Evolutionary conservation across 2,329 filamentous ascomycete species (phyloP).

Genomic region (Neonectria punicea): DNA sequence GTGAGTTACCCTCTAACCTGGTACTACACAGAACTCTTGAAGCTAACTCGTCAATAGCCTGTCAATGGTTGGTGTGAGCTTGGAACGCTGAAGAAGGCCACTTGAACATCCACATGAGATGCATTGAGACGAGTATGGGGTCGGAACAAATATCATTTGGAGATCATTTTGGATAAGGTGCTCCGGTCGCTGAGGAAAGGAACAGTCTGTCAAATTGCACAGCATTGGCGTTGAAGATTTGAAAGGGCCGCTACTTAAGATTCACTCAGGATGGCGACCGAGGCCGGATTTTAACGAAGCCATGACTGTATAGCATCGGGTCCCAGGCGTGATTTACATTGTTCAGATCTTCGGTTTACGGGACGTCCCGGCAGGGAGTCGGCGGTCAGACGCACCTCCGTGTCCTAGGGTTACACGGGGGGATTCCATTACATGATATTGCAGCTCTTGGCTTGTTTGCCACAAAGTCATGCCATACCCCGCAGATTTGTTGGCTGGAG

Average conservation of each 20-base stretch:
- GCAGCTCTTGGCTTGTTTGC: slow-evolving; percentile 39
- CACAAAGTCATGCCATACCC: slow-evolving; percentile 39
- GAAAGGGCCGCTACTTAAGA: slow-evolving; percentile 23
- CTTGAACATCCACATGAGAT: slow-evolving; percentile 2
- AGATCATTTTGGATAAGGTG: slow-evolving; percentile 22
- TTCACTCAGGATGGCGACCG: slow-evolving; percentile 15
- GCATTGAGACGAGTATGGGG: not conserved
- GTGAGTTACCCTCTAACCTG: slow-evolving; percentile 68
- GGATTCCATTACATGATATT: slow-evolving; percentile 41
- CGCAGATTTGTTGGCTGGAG: slow-evolving; percentile 27
- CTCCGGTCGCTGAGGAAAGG: slow-evolving; percentile 19
- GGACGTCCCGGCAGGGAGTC: not conserved
- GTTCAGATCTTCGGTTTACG: not conserved
- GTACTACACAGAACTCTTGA: not conserved
- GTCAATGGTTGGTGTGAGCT: slow-evolving; percentile 75
- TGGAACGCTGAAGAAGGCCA: slow-evolving; percentile 48
- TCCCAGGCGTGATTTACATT: slow-evolving; percentile 1
- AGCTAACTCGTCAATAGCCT: slow-evolving; percentile 56
- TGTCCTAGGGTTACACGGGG: slow-evolving; percentile 17
- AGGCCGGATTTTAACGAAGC: slow-evolving; percentile 26
- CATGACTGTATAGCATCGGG: slow-evolving; percentile 25
- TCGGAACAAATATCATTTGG: not conserved
- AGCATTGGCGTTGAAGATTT: slow-evolving; percentile 48
- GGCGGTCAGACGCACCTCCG: not conserved
- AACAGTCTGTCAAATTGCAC: slow-evolving; percentile 40